These are phyloP conservation scores for Streptanthus diversifolius DNA, from an alignment of 345 rosid species.

Conservation along the genomic window DNA sequence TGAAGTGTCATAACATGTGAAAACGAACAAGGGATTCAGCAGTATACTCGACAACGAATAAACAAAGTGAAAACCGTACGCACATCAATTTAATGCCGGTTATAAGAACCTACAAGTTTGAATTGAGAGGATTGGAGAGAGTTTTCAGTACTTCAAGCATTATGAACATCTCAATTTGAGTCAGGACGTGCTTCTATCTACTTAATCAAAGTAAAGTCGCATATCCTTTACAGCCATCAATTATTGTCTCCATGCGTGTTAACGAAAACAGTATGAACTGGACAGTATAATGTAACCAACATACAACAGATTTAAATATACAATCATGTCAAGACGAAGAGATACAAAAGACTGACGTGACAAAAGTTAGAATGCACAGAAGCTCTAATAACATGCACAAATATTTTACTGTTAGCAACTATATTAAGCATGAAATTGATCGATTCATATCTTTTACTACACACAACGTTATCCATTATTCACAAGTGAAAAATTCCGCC, in stretches of 20 bases:
- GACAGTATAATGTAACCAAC: background rate
- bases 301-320: background rate
- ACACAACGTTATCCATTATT: background rate
- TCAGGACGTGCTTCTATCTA: background rate
- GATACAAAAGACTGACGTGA: background rate
- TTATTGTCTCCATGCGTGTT: background rate
- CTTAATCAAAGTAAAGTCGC: background rate
- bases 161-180: slow-evolving; percentile 1
- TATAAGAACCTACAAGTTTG: background rate
- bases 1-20: background rate
- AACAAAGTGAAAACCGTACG: background rate
- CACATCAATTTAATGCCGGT: background rate
- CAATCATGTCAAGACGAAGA: slow-evolving; percentile 9
- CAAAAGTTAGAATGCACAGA: background rate
- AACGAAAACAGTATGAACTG: background rate
- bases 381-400: background rate
- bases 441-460: background rate
- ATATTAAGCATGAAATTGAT: background rate
- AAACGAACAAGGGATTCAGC: background rate
- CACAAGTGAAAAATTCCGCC: background rate
- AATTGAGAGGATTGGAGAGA: background rate
- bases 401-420: background rate
- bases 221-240: background rate
- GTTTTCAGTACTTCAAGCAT: background rate
- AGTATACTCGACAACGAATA: background rate